Evolutionary conservation across 2,329 filamentous ascomycete genomes (phyloP).

Genomic region (Stagonosporopsis rhizophila): DNA sequence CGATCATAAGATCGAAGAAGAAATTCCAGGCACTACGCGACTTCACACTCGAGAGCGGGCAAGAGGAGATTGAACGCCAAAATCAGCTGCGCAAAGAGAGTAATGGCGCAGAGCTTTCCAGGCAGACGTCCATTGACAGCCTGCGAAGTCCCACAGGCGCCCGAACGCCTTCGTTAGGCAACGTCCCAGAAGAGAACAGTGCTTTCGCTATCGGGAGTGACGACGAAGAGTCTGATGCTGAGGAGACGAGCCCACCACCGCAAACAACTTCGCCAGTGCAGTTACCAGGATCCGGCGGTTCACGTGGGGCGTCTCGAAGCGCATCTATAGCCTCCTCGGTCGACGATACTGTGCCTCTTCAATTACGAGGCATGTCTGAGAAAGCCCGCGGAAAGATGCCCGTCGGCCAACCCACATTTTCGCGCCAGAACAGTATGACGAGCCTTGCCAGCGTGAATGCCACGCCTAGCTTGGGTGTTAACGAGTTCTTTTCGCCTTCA

Average conservation of each 20-base stretch:
- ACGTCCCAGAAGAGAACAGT: slow-evolving; percentile 78
- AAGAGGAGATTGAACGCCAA: slow-evolving; percentile 86
- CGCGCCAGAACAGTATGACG: slow-evolving; percentile 86
- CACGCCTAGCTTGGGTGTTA: slow-evolving; percentile 62
- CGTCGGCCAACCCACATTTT: slow-evolving; percentile 80
- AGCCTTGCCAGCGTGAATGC: slow-evolving; percentile 73
- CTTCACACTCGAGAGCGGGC: slow-evolving; percentile 90
- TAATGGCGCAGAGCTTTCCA: slow-evolving; percentile 43
- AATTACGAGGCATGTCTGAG: slow-evolving; percentile 92
- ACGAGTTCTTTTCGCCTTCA: slow-evolving; percentile 76
- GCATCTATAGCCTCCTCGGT: slow-evolving; percentile 72
- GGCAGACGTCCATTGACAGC: slow-evolving; percentile 72
- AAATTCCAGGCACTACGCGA: slow-evolving; percentile 83
- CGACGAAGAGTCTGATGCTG: slow-evolving; percentile 69
- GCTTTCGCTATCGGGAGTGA: slow-evolving; percentile 90
- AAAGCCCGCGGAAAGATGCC: slow-evolving; percentile 97
- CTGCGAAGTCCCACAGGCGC: slow-evolving; percentile 67
- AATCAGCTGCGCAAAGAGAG: slow-evolving; percentile 73
- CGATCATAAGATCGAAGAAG: slow-evolving; percentile 79
- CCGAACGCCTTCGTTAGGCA: slow-evolving; percentile 64
- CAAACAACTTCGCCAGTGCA: slow-evolving; percentile 39
- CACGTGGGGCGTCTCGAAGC: slow-evolving; percentile 60
- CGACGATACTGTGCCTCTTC: slow-evolving; percentile 81
- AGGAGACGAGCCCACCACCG: slow-evolving; percentile 58
- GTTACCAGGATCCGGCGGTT: slow-evolving; percentile 25